A percentile compares a stretch with the other conserved stretches of the same genome.
Conservation (phyloP, 1,284 basidiomycete genomes). For the Flammula alnicola region DNA sequence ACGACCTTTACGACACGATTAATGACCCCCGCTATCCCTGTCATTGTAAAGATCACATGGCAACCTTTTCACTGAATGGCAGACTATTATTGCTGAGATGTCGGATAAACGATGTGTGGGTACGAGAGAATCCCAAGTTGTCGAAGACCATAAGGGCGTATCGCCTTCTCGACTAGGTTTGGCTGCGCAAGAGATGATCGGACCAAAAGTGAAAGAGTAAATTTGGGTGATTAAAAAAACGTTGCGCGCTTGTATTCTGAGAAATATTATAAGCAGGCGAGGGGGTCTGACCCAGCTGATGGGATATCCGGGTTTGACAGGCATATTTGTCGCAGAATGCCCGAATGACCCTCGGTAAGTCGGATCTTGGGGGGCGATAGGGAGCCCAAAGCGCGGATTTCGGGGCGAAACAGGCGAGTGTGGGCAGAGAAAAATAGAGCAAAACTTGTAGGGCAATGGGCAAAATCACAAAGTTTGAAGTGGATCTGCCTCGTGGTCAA, state of each 20-base stretch:
- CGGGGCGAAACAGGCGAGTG: conserved; percentile 22
- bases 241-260: conserved; percentile 32
- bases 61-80: conserved; percentile 14
- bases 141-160: conserved; percentile 10
- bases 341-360: conserved; percentile 32
- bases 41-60: conserved; percentile 9
- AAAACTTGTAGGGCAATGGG: conserved; percentile 20
- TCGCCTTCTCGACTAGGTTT: conserved; percentile 15
- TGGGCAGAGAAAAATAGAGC: conserved; percentile 19
- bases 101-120: conserved; percentile 20
- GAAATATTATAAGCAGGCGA: conserved; percentile 4
- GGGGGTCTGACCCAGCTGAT: conserved; percentile 13
- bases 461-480: too few relatives aligned
- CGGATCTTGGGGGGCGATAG: conserved; percentile 42
- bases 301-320: conserved; percentile 14
- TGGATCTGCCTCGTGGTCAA: conserved; percentile 19
- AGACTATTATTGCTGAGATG: conserved; percentile 5
- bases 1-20: conserved; percentile 35
- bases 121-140: too few relatives aligned
- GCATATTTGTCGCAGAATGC: conserved; percentile 28
- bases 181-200: conserved; percentile 26
- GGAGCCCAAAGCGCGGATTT: conserved; percentile 24
- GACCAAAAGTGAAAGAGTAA: conserved; percentile 25
- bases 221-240: conserved; percentile 42
- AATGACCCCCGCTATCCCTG: conserved; percentile 15